Evolutionary conservation across 192 early-diverging fungal genomes (phyloP).

Genomic region (Backusella circina): DNA sequence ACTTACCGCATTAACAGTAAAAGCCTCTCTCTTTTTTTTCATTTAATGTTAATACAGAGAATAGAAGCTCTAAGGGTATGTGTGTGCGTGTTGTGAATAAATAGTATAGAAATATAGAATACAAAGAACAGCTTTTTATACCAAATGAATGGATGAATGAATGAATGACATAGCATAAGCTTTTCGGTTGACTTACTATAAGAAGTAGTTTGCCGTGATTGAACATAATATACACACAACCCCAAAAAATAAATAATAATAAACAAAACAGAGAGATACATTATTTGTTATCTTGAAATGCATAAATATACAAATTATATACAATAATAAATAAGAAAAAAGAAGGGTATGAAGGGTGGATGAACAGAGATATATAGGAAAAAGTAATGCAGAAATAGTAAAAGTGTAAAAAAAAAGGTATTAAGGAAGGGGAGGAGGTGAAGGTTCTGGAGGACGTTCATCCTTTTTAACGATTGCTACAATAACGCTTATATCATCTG

Average conservation of each 20-base stretch:
- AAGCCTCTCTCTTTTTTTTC: background rate
- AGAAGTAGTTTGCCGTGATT: background rate
- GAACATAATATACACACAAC: background rate
- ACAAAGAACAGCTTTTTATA: background rate
- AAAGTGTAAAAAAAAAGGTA: background rate
- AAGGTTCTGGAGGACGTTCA: slow-evolving; percentile 58
- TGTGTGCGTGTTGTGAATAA: too few relatives aligned
- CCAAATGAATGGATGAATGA: background rate
- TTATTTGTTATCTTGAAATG: background rate
- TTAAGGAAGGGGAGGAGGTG: slow-evolving; percentile 9
- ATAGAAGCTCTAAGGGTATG: background rate
- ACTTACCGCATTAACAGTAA: background rate
- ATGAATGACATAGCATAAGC: background rate
- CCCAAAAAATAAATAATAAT: background rate
- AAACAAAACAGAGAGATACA: background rate
- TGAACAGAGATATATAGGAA: background rate
- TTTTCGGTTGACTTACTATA: background rate
- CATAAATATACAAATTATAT: slow-evolving; percentile 5
- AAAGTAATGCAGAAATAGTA: slow-evolving; percentile 2
- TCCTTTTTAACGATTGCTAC: slow-evolving; percentile 76
- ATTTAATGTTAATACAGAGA: background rate
- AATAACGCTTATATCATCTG: slow-evolving; percentile 89
- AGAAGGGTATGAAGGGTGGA: background rate
- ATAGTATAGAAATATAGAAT: background rate
- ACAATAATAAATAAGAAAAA: background rate